phyloP scores from a whole-genome alignment of 1,284 basidiomycete species.

The Irpex lacteus region DNA sequence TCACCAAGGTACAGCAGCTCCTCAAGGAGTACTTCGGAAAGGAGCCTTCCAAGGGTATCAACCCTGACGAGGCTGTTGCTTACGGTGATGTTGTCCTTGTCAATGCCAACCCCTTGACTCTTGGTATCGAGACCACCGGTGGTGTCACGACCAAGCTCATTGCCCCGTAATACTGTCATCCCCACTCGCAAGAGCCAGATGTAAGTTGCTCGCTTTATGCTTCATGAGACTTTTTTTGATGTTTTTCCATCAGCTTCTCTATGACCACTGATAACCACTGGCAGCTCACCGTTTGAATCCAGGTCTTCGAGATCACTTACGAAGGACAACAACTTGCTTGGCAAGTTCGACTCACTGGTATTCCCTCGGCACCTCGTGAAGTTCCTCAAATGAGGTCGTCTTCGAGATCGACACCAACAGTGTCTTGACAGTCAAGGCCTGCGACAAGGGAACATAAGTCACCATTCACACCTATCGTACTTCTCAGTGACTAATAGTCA shows the following conservation, averaged over 20 bases:
- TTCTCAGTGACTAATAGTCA: constrained; percentile 9
- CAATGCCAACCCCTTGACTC: constrained; percentile 93
- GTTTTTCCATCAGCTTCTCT: constrained; percentile 65
- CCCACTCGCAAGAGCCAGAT: constrained; percentile 97
- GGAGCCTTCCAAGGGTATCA: constrained; percentile 90
- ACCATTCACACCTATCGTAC: not conserved
- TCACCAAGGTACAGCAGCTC: constrained; percentile 96
- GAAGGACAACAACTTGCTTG: constrained; percentile 97
- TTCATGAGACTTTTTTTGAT: not conserved
- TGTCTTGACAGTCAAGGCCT: constrained; percentile 86
- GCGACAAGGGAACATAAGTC: constrained; percentile 88
- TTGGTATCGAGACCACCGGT: constrained; percentile 97
- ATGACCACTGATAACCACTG: constrained; percentile 94
- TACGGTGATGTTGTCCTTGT: constrained; percentile 75
- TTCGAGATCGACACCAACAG: constrained; percentile 93
- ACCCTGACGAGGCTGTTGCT: constrained; percentile 73
- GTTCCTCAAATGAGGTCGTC: constrained; percentile 91
- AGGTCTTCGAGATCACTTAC: constrained; percentile 93
- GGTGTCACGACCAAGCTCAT: constrained; percentile 98
- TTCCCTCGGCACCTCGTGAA: constrained; percentile 93
- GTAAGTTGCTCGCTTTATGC: constrained; percentile 42
- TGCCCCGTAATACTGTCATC: constrained; percentile 93
- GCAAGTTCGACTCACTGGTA: too few species aligned
- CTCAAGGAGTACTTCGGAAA: constrained; percentile 94
- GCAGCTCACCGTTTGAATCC: constrained; percentile 88